Evolutionary conservation across 1,139 yeast genomes (phyloP), one percentile per base, ranked within the genome.

Genomic region (Geotrichum restrictum): DNA sequence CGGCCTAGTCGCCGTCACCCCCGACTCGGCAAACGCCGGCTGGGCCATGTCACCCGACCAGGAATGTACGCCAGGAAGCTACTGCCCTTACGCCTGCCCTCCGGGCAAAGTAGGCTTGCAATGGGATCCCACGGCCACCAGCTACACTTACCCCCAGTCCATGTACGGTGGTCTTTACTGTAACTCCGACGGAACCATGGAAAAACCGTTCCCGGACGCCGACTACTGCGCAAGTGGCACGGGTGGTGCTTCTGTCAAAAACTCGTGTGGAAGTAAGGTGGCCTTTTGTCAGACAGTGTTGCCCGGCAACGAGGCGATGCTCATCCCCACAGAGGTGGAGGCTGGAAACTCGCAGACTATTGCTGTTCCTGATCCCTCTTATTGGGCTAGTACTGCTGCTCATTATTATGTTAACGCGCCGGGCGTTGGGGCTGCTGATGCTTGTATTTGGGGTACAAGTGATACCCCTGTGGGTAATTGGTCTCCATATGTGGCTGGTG

Each of bases 291-390:
- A 89, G 73, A 88, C 96, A 2, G 96, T 88, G 13, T 75, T 88
- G 56, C 96, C 96, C 21, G 96, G 96, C 57, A 85, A 87, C 68
- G 96, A 88, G 72, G 95, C 88, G 62, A 88, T 88, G 96, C 75
- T 88, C 67, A 88, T 88, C 59, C 96, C 96, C 56, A 88, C 94
- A 29, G 69, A 75, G 53, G 81, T 86, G 48, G 73, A 69, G 24
- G 70, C 76, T 10, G 79, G 80, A 11, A 62, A 72, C 16, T 59
- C 72, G 16, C 69, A 74, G 55, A 74, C 76, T 2, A 72, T 88
- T 57, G 95, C 96, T 29, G 96, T 88, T 49, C 96, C 96, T 18
- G 95, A 88, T 42, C 73, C 88, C 1, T 80, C 79, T 56, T 74
- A 74, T 65, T 74, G 77, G 76, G 74, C 76, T 27, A 57, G 65